Base-by-base conservation (phyloP, 1,139 yeast genomes). In the Casaregolazyma suthepensis region DNA sequence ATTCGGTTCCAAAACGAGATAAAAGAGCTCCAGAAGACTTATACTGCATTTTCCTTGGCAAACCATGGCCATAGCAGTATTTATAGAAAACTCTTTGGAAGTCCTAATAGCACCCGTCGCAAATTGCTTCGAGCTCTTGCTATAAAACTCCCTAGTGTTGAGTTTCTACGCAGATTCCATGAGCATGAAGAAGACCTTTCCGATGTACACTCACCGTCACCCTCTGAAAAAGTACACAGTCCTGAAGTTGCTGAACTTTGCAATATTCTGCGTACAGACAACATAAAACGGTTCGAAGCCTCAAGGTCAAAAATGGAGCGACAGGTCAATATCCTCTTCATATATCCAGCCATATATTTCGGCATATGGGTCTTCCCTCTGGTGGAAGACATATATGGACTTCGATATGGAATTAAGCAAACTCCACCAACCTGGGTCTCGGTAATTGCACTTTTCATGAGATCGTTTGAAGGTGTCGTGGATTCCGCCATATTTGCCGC, bases 301-400 rank as follows among this genome's bases (percentile, higher is more conserved):
- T 73, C 89, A 40, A 81, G 86, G 61, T 67, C 75, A 26, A 76
- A 79, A 56, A 85, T 88, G 52, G 81, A 83, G 62, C 81, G 80
- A 57, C 95, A 87, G 67, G 81, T 87, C 78, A 83, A 82, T 61
- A 75, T 85, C 22, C 82, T 88, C 51, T 87, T 88, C 66, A 74
- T 88, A 43, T 88, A 88, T 66, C 96, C 96, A 1, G 71, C 83
- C 46, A 85, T 91, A 0, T 88, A 87, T 66, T 73, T 86, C 54
- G 72, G 85, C 40, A 69, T 87, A 45, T 88, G 96, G 96, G 63
- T 84, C 13, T 82, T 86, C 62, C 96, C 96, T 1, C 77, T 87
- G 56, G 76, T 84, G 5, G 60, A 61, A 22, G 59, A 60, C 19
- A 40, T 54, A n/a, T 37, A 59, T 35, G 56, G 53, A 26, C 54